These are phyloP conservation scores for Xylariaceae sp. DNA, from an alignment of 2,329 filamentous ascomycete species.

Conservation along the genomic window DNA sequence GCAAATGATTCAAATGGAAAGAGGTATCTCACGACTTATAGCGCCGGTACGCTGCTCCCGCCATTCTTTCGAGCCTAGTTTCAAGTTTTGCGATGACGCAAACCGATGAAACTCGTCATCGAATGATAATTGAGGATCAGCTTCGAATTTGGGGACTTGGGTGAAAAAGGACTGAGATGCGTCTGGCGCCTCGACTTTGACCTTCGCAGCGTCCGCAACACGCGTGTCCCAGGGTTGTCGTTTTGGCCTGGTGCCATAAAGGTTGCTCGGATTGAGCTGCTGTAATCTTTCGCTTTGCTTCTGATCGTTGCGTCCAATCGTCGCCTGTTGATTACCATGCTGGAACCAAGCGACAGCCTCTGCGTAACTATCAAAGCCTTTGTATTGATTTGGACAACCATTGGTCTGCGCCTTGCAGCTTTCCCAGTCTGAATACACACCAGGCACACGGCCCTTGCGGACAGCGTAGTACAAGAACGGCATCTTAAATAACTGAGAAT, in stretches of 20 bases:
- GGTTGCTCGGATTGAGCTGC: background rate
- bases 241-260: background rate
- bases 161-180: conserved; percentile 28
- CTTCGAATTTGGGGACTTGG: conserved; percentile 21
- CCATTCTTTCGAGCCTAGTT: conserved; percentile 9
- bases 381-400: conserved; percentile 1
- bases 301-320: too few relatives aligned
- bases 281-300: conserved; percentile 1
- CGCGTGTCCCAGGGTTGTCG: background rate
- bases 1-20: too few relatives aligned
- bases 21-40: conserved; percentile 12
- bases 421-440: conserved; percentile 21
- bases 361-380: conserved; percentile 10
- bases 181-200: conserved; percentile 13
- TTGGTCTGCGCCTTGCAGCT: conserved; percentile 15
- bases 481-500: too few relatives aligned
- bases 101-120: conserved; percentile 28
- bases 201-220: background rate
- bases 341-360: conserved; percentile 1
- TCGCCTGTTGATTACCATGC: background rate
- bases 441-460: conserved; percentile 18
- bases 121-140: conserved; percentile 21
- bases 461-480: conserved; percentile 19
- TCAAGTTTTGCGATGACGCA: conserved; percentile 25
- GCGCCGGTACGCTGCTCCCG: conserved; percentile 10